Percentiles rank a stretch among this genome's conserved stretches.
These are phyloP conservation scores for Colletotrichum camelliae DNA, from an alignment of 2,329 filamentous ascomycete genomes.

Conservation along the genomic window DNA sequence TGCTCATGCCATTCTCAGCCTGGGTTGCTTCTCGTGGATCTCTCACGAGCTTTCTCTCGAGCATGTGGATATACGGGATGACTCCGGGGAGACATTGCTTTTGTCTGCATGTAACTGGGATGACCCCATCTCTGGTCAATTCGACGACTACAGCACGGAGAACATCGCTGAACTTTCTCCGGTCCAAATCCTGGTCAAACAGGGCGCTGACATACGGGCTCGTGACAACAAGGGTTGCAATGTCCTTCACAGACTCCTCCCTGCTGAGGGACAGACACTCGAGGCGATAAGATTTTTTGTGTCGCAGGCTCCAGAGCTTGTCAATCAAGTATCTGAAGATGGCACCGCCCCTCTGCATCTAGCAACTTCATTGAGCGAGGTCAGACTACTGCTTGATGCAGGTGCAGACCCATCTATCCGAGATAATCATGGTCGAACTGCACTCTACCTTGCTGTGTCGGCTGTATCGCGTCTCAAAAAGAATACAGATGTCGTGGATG, in stretches of 20 bases:
- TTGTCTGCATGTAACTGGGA: not conserved
- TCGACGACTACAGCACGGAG: rapidly evolving
- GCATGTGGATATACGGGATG: not conserved
- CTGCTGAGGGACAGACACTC: not conserved
- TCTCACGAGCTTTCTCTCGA: not conserved
- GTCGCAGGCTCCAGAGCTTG: not conserved
- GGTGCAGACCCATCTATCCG: not conserved
- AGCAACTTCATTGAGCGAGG: not conserved
- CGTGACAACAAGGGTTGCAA: not conserved
- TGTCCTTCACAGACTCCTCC: not conserved
- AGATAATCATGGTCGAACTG: not conserved
- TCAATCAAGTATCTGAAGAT: not conserved
- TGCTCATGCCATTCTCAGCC: not conserved
- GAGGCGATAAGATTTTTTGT: not conserved
- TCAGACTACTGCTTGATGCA: not conserved
- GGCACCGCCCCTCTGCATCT: not conserved
- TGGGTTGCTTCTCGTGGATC: not conserved
- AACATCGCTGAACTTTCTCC: not conserved
- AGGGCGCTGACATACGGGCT: not conserved
- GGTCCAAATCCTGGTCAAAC: not conserved
- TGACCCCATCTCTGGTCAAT: not conserved
- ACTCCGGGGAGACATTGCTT: not conserved
- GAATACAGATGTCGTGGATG: not conserved
- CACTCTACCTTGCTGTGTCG: not conserved
- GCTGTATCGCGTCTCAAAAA: not conserved